A percentile compares a stretch with the other conserved stretches of the same genome.
phyloP scores from a whole-genome alignment of 2,329 filamentous ascomycete genomes.

The Arthrobotrys entomopaga region DNA sequence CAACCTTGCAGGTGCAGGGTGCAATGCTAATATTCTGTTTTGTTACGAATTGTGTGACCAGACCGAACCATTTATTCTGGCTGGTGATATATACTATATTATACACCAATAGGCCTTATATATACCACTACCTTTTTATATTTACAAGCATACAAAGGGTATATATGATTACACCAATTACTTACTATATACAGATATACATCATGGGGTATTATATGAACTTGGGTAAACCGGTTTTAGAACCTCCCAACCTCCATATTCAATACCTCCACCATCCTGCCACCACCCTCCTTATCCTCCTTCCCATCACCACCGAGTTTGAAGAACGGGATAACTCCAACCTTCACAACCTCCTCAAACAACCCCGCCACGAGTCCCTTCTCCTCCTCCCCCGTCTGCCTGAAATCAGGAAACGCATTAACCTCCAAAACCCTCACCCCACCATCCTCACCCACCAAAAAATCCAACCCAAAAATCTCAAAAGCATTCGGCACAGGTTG shows the following conservation, averaged over 20 bases:
- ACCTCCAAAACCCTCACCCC: conserved; percentile 83
- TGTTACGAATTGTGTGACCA: conserved; percentile 21
- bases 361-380: conserved; percentile 77
- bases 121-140: conserved; percentile 10
- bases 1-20: conserved; percentile 71
- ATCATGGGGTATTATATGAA: too few species aligned
- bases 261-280: conserved; percentile 49
- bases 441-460: conserved; percentile 76
- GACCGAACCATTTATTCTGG: conserved; percentile 1
- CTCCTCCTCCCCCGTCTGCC: conserved; percentile 83
- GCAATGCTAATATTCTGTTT: conserved; percentile 85
- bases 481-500: conserved; percentile 86
- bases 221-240: too few species aligned
- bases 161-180: too few species aligned
- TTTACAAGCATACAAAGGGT: too few species aligned
- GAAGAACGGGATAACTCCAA: conserved; percentile 77
- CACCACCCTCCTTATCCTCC: conserved; percentile 57
- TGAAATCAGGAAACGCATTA: conserved; percentile 96
- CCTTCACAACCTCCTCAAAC: conserved; percentile 77
- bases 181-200: too few species aligned
- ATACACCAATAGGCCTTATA: conserved; percentile 3
- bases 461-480: conserved; percentile 92
- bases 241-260: conserved; percentile 63
- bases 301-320: conserved; percentile 59
- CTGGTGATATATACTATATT: background rate